Percentiles rank a stretch among this genome's conserved stretches.
These are phyloP conservation scores for Schizophyllum commune DNA, from an alignment of 1,284 basidiomycete genomes.

Conservation along the genomic window DNA sequence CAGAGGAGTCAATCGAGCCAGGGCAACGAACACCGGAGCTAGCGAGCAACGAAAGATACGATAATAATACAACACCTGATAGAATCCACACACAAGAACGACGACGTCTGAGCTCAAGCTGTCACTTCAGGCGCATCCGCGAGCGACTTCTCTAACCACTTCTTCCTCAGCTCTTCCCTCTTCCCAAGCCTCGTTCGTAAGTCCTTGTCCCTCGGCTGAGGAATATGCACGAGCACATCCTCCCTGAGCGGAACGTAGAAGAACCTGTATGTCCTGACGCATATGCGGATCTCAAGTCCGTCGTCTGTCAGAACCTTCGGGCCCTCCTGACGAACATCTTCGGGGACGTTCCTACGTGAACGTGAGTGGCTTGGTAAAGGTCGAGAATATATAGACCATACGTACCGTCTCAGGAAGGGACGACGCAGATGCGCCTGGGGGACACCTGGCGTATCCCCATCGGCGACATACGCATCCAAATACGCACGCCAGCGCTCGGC, in stretches of 20 bases:
- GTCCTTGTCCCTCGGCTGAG: not conserved
- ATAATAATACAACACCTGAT: not conserved
- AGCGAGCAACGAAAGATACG: not conserved
- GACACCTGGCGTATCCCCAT: slow-evolving; percentile 44
- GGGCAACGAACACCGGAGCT: no score
- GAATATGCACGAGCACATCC: slow-evolving; percentile 38
- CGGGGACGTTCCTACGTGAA: slow-evolving; percentile 35
- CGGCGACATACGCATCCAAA: slow-evolving; percentile 82
- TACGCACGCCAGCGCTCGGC: slow-evolving; percentile 87
- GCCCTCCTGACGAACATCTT: slow-evolving; percentile 14
- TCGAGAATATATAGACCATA: slow-evolving; percentile 5
- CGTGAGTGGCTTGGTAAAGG: not conserved
- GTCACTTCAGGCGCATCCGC: not conserved
- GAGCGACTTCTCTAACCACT: not conserved
- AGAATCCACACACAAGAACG: not conserved
- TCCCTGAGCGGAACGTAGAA: slow-evolving; percentile 77
- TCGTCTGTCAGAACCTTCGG: slow-evolving; percentile 47
- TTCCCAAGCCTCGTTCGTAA: not conserved
- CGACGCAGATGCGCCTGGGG: slow-evolving; percentile 43
- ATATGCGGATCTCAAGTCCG: slow-evolving; percentile 76
- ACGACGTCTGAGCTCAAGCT: not conserved
- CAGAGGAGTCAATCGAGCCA: no score
- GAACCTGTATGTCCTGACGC: slow-evolving; percentile 76
- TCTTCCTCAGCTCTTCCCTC: not conserved
- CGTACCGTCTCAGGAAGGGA: slow-evolving; percentile 73